These are phyloP conservation scores for Pyrus bretschneideri DNA, from an alignment of 306 rosid genomes.

Conservation along the genomic window DNA sequence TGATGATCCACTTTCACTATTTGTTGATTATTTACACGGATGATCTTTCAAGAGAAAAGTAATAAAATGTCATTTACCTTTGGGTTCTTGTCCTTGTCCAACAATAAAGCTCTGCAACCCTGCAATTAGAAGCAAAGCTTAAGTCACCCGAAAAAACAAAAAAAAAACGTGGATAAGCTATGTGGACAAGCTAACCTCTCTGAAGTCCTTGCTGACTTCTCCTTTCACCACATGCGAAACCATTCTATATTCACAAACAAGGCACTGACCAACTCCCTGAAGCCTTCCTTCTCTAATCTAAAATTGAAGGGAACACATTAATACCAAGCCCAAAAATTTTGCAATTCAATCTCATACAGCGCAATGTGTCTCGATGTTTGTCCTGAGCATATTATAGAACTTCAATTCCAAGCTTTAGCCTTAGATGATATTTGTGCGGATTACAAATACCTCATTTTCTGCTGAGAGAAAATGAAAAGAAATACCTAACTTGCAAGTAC, in stretches of 20 bases:
- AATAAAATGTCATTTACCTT: constrained; percentile 40
- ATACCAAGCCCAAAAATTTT: constrained; percentile 42
- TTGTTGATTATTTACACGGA: neutral
- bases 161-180: neutral
- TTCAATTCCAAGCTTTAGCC: neutral
- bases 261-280: constrained; percentile 78
- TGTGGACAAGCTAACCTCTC: constrained; percentile 44
- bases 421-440: neutral
- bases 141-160: constrained; percentile 15
- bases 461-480: neutral
- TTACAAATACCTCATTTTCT: neutral
- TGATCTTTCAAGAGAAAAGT: neutral
- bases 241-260: constrained; percentile 72
- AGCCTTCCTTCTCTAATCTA: constrained; percentile 73
- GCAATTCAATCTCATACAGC: constrained; percentile 34
- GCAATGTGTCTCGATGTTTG: neutral
- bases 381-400: neutral
- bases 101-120: constrained; percentile 93
- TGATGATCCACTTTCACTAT: neutral
- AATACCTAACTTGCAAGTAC: neutral
- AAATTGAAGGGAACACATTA: constrained; percentile 29
- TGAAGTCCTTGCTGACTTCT: constrained; percentile 78
- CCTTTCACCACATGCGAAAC: constrained; percentile 67
- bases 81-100: constrained; percentile 86
- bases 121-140: constrained; percentile 27